Base-by-base conservation (phyloP, 495 filamentous ascomycete species). In the Pyrenula aspistea region DNA sequence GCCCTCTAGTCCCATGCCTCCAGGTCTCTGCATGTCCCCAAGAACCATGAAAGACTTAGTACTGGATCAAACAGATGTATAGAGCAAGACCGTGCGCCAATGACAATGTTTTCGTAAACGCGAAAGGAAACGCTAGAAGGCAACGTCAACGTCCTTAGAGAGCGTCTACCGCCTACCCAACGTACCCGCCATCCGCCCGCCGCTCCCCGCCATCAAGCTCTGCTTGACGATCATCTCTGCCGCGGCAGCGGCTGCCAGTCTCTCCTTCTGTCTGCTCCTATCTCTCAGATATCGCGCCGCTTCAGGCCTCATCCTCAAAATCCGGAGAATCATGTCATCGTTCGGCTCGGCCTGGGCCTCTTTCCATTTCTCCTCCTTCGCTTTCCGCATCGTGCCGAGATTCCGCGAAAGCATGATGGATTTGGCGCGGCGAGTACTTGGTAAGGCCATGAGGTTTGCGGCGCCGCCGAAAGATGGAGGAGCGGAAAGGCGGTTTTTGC, bases 241-340 rank as follows among this genome's bases (percentile, higher is more conserved):
- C 0, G 92, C 91, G 1, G 89, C 88, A 0, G 88, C 80, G 0
- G 92, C 93, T 2, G 90, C 89, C 63, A 96, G 79, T 62, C 92
- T 75, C 73, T 97, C 93, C 73, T 91, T 92, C 73, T 99, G 93
- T 57, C 94, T 80, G 65, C 88, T 91, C 21, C 93, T 75, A 68
- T 97, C 91, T 55, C 85, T 87, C 53, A 99, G 74, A 73, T 99
- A 99, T 42, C 79, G 73, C 48, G 83, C 82, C n/a, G 93, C 94
- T 74, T 97, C 93, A 15, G 91, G 91, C 53, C 93, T 77, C 93
- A 99, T 99, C 53, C 93, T 82, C 61, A 99, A 68, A 59, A 99
- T 97, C 12, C 93, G 81, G 47, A 99, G 71, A 59, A 99, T 97
- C 88, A 97, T 96, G 67, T 99, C 93, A 67, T 99, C 93, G 66